Evolutionary conservation across 495 filamentous ascomycete genomes (phyloP).

Genomic region (Terfezia boudieri): DNA sequence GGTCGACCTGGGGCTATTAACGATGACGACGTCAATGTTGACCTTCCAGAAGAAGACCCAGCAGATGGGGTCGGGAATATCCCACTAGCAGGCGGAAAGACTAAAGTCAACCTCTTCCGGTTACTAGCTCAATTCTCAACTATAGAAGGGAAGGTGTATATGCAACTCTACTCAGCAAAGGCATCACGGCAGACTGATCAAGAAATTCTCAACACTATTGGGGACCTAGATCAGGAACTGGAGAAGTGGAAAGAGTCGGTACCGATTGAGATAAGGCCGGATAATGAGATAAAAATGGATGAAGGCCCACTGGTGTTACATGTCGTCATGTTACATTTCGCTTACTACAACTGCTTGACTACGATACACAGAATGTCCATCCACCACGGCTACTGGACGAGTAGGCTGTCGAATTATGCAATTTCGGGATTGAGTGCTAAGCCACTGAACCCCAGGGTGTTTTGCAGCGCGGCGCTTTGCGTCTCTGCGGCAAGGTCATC

Average conservation of each 20-base stretch:
- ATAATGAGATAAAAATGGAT: conserved; percentile 69
- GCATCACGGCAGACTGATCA: conserved; percentile 82
- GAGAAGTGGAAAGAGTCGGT: conserved; percentile 95
- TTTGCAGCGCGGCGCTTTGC: conserved; percentile 78
- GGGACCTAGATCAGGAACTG: conserved; percentile 76
- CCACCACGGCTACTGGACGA: conserved; percentile 97
- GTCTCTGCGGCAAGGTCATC: conserved; percentile 81
- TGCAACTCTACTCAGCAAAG: conserved; percentile 76
- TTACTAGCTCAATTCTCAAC: conserved; percentile 75
- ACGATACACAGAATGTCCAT: conserved; percentile 98
- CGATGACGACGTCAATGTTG: conserved; percentile 96
- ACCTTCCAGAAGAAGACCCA: conserved; percentile 78
- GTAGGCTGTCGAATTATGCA: conserved; percentile 78
- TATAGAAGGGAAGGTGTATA: conserved; percentile 88
- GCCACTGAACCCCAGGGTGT: conserved; percentile 81
- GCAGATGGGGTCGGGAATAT: conserved; percentile 84
- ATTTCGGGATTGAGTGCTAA: conserved; percentile 78
- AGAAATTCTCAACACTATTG: conserved; percentile 84
- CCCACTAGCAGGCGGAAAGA: conserved; percentile 67
- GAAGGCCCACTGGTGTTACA: conserved; percentile 82
- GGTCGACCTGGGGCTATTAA: conserved; percentile 87
- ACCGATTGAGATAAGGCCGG: conserved; percentile 79
- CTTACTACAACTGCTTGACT: conserved; percentile 93
- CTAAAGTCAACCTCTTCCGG: conserved; percentile 82
- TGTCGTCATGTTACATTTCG: conserved; percentile 78